Evolutionary conservation across 169 alveolate genomes (phyloP).

Genomic region (Cryptosporidium parvum): DNA sequence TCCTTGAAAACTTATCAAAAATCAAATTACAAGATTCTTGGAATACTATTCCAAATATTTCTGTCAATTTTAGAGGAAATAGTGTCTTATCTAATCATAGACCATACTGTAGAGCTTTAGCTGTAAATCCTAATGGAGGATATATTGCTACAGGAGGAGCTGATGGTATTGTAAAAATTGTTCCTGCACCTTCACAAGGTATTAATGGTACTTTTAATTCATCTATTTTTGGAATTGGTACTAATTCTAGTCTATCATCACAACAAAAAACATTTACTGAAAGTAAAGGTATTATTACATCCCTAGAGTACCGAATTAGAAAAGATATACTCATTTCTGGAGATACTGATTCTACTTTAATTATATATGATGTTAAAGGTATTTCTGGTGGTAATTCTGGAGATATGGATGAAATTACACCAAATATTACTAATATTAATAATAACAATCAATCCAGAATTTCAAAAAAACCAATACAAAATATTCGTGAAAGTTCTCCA

Average conservation of each 20-base stretch:
- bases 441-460: background rate
- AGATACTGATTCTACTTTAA: conserved; percentile 48
- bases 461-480: conserved; percentile 42
- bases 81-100: conserved; percentile 67
- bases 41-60: conserved; percentile 28
- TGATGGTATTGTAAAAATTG: conserved; percentile 67
- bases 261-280: conserved; percentile 72
- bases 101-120: conserved; percentile 71
- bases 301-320: conserved; percentile 36
- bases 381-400: conserved; percentile 42
- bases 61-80: conserved; percentile 56
- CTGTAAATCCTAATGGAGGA: conserved; percentile 54
- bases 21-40: conserved; percentile 33
- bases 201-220: conserved; percentile 9
- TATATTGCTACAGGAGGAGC: conserved; percentile 75
- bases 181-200: conserved; percentile 63
- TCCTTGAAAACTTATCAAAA: conserved; percentile 34
- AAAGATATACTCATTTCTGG: conserved; percentile 64
- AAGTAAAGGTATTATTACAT: conserved; percentile 67
- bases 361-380: conserved; percentile 66
- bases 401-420: background rate
- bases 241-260: conserved; percentile 45
- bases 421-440: background rate
- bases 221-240: conserved; percentile 7
- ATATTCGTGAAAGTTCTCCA: conserved; percentile 55